Evolutionary conservation across 331 rosid genomes (phyloP).

Genomic region (Quercus lobata): DNA sequence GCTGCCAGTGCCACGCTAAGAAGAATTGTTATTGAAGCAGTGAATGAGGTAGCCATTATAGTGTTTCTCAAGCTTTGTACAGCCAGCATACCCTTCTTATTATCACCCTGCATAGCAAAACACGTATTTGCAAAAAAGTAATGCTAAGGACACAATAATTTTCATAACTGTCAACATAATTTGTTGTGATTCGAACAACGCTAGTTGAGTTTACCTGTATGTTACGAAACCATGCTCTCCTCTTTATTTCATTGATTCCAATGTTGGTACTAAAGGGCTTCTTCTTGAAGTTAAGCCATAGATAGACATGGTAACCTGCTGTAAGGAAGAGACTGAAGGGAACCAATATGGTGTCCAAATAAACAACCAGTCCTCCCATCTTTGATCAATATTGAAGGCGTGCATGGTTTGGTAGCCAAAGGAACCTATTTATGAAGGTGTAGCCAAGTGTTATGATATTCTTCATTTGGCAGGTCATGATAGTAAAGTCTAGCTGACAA

Average conservation of each 20-base stretch:
- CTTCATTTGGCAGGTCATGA: background rate
- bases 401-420: slow-evolving; percentile 8
- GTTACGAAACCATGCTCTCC: slow-evolving; percentile 50
- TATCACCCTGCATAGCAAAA: slow-evolving; percentile 40
- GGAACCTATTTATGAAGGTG: slow-evolving; percentile 16
- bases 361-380: slow-evolving; percentile 39
- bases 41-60: slow-evolving; percentile 50
- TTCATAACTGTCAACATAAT: too few relatives aligned
- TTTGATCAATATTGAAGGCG: background rate
- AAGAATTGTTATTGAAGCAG: slow-evolving; percentile 57
- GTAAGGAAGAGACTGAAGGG: slow-evolving; percentile 52
- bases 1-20: slow-evolving; percentile 49
- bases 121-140: too few relatives aligned
- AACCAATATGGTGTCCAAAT: slow-evolving; percentile 53
- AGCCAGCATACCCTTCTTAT: slow-evolving; percentile 54
- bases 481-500: slow-evolving; percentile 19
- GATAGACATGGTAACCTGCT: slow-evolving; percentile 63
- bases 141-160: too few relatives aligned
- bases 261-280: slow-evolving; percentile 54
- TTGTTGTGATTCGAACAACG: too few relatives aligned
- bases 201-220: slow-evolving; percentile 27
- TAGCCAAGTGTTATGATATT: background rate
- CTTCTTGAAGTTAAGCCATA: slow-evolving; percentile 54
- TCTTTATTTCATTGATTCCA: slow-evolving; percentile 42
- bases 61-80: slow-evolving; percentile 81